phyloP scores from a whole-genome alignment of 768 basidiomycete species.

The Leucocoprinus leucothites region DNA sequence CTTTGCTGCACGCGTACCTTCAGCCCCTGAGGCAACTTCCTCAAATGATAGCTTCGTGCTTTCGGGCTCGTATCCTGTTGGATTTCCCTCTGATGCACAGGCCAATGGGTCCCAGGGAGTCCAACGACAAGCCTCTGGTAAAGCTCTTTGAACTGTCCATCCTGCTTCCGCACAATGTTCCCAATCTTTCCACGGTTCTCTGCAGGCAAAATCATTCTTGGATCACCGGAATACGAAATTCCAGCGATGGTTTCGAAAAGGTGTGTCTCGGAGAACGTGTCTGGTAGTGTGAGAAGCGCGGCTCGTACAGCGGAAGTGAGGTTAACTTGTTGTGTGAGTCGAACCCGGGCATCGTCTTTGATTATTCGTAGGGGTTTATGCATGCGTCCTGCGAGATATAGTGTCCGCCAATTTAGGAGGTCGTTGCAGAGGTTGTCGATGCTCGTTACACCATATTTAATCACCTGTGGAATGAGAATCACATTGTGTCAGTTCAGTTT shows the following conservation, averaged over 20 bases:
- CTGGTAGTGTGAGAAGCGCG: slow-evolving; percentile 84
- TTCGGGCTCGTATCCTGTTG: slow-evolving; percentile 74
- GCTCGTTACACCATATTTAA: slow-evolving; percentile 97
- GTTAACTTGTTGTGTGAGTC: slow-evolving; percentile 92
- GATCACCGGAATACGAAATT: slow-evolving; percentile 86
- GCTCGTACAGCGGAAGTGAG: slow-evolving; percentile 85
- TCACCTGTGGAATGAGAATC: slow-evolving; percentile 47
- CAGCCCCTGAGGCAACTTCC: slow-evolving; percentile 73
- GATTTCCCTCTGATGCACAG: slow-evolving; percentile 41
- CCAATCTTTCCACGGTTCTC: slow-evolving; percentile 94
- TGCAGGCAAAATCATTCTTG: slow-evolving; percentile 89
- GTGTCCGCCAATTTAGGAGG: slow-evolving; percentile 86
- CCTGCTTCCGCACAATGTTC: slow-evolving; percentile 87
- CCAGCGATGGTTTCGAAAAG: slow-evolving; percentile 85
- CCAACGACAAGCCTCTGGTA: slow-evolving; percentile 80
- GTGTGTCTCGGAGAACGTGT: slow-evolving; percentile 74
- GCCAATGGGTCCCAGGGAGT: slow-evolving; percentile 80
- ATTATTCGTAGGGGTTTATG: slow-evolving; percentile 96
- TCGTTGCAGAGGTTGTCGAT: slow-evolving; percentile 88
- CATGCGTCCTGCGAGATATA: slow-evolving; percentile 94
- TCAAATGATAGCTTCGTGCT: slow-evolving; percentile 69
- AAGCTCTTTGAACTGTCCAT: slow-evolving; percentile 80
- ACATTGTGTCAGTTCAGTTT: slow-evolving; percentile 4
- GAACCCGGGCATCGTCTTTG: slow-evolving; percentile 88
- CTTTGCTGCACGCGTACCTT: slow-evolving; percentile 50